Evolutionary conservation across 768 basidiomycete species (phyloP).

Genomic region (Lactarius sp.): DNA sequence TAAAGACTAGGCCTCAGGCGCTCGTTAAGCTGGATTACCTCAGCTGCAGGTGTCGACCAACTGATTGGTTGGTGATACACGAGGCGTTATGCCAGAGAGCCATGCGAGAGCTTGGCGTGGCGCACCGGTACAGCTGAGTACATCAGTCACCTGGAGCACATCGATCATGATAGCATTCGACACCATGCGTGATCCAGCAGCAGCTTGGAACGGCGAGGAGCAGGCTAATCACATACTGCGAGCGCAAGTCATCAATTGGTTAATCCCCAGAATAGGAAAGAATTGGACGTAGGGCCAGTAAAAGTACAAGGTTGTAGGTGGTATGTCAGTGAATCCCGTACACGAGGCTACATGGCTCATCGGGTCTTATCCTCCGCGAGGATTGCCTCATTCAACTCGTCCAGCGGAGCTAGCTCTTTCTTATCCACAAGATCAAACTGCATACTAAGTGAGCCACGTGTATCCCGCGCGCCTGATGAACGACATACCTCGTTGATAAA

Average conservation of each 20-base stretch:
- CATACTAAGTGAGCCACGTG: slow-evolving; percentile 6
- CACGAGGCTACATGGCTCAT: slow-evolving; percentile 17
- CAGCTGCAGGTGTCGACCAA: no score
- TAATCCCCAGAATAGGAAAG: background rate
- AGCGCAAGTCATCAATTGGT: background rate
- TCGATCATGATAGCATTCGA: background rate
- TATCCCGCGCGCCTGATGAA: background rate
- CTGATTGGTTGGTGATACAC: no score
- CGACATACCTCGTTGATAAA: slow-evolving; percentile 85
- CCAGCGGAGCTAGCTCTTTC: slow-evolving; percentile 91
- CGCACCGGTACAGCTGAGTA: background rate
- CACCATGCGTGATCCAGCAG: background rate
- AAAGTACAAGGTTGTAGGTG: background rate
- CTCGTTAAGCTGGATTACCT: background rate
- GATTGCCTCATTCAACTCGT: slow-evolving; percentile 93
- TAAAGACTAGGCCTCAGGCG: no score
- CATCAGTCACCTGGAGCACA: background rate
- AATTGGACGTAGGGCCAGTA: background rate
- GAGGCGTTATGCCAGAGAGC: no score
- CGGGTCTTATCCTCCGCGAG: slow-evolving; percentile 49
- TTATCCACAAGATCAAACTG: slow-evolving; percentile 94
- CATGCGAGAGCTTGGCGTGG: no score
- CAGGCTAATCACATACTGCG: background rate
- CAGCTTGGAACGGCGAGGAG: background rate
- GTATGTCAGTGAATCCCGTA: background rate